Evolutionary conservation across 2,329 filamentous ascomycete species (phyloP).

Genomic region (Dothideomycetes sp.): DNA sequence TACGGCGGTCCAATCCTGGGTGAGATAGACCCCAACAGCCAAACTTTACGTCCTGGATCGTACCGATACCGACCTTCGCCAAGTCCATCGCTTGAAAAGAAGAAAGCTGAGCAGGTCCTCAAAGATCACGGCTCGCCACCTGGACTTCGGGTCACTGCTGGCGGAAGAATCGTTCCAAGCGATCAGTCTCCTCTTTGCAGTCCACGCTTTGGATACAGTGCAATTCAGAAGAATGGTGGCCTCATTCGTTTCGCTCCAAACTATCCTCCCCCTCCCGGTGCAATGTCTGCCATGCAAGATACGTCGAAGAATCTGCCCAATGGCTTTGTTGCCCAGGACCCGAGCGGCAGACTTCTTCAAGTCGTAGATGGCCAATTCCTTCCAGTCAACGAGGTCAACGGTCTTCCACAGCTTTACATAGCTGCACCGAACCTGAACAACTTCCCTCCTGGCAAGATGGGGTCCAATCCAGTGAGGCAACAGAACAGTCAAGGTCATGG

Average conservation of each 20-base stretch:
- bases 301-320: constrained; percentile 12
- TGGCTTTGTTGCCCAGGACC: constrained; percentile 26
- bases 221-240: constrained; percentile 24
- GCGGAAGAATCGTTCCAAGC: constrained; percentile 41
- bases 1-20: constrained; percentile 16
- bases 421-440: constrained; percentile 25
- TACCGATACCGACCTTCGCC: constrained; percentile 28
- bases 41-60: constrained; percentile 15
- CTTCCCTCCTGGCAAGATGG: constrained; percentile 4
- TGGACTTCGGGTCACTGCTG: constrained; percentile 39
- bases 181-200: constrained; percentile 29
- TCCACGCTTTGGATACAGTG: constrained; percentile 26
- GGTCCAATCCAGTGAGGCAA: constrained; percentile 6
- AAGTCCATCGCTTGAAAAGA: constrained; percentile 38
- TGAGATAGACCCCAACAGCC: constrained; percentile 22
- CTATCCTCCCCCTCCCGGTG: constrained; percentile 16
- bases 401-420: constrained; percentile 23
- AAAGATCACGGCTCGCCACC: constrained; percentile 41
- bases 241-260: constrained; percentile 27
- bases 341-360: constrained; percentile 24
- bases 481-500: constrained; percentile 3
- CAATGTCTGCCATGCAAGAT: constrained; percentile 18
- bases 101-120: constrained; percentile 37
- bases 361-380: constrained; percentile 25
- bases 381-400: constrained; percentile 21